Conservation (phyloP, 371 early-diverging fungal genomes). For the Rhizopus microsporus region DNA sequence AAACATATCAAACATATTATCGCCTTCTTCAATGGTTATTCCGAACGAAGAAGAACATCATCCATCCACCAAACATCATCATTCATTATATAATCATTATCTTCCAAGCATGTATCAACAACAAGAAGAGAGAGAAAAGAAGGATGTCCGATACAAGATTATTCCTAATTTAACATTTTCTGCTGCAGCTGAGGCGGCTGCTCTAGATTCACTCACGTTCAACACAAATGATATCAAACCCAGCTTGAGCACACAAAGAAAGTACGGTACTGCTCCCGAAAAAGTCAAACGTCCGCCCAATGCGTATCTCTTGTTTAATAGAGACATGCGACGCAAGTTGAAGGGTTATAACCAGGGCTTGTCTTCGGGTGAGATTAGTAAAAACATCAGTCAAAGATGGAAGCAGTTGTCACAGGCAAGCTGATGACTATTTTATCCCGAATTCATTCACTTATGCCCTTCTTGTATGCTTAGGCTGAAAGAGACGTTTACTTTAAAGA, state of each 20-base stretch:
- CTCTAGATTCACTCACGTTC: slow-evolving; percentile 15
- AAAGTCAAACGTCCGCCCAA: slow-evolving; percentile 65
- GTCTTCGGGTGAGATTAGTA: slow-evolving; percentile 62
- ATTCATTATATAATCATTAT: neutral
- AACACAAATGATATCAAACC: neutral
- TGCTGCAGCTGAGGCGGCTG: slow-evolving; percentile 27
- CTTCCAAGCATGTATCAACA: neutral
- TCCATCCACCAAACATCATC: neutral
- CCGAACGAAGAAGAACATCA: slow-evolving; percentile 19
- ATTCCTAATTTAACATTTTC: slow-evolving; percentile 11
- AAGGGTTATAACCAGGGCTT: slow-evolving; percentile 55
- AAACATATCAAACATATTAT: slow-evolving; percentile 4
- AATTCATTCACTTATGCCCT: neutral
- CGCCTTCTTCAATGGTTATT: slow-evolving; percentile 25
- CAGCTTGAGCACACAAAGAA: slow-evolving; percentile 10
- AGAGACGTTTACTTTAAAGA: slow-evolving; percentile 40
- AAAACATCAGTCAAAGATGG: slow-evolving; percentile 61
- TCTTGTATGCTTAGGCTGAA: slow-evolving; percentile 24
- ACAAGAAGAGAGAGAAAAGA: neutral
- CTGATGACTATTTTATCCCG: neutral
- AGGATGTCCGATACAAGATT: neutral
- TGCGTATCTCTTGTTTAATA: slow-evolving; percentile 65
- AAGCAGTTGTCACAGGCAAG: slow-evolving; percentile 38
- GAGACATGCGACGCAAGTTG: slow-evolving; percentile 63
- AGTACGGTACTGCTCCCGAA: slow-evolving; percentile 21